A percentile compares a stretch with the other conserved stretches of the same genome.
These are phyloP conservation scores for Xylaria intraflava DNA, from an alignment of 495 filamentous ascomycete genomes.

Conservation along the genomic window DNA sequence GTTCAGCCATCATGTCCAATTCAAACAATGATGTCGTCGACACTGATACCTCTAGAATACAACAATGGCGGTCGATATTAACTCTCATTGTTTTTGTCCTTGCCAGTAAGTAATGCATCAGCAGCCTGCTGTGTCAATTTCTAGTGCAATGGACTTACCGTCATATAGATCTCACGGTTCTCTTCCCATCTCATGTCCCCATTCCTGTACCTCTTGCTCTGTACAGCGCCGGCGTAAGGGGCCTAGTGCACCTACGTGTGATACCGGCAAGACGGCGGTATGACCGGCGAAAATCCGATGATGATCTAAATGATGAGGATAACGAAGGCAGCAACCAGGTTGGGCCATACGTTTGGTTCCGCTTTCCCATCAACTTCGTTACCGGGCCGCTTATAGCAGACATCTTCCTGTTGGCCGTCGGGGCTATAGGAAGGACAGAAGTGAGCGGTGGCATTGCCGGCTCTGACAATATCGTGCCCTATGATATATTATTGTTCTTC, in stretches of 20 bases:
- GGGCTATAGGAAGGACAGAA: constrained; percentile 54
- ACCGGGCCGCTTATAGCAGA: constrained; percentile 60
- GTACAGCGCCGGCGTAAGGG: constrained; percentile 34
- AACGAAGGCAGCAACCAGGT: constrained; percentile 13
- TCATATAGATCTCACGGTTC: constrained; percentile 51
- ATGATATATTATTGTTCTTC: constrained; percentile 64
- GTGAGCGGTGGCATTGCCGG: constrained; percentile 57
- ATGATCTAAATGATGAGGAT: constrained; percentile 4
- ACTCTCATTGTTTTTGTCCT: constrained; percentile 57
- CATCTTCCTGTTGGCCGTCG: constrained; percentile 57
- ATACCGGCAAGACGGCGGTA: constrained; percentile 35
- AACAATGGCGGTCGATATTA: constrained; percentile 54
- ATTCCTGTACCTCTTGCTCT: constrained; percentile 47
- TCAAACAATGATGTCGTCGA: constrained; percentile 20
- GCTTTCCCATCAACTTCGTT: constrained; percentile 58
- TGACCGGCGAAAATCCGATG: constrained; percentile 4
- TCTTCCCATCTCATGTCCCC: constrained; percentile 58
- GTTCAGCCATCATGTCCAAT: constrained; percentile 31
- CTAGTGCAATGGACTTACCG: not conserved
- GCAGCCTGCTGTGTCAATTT: not conserved
- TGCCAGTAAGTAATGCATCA: constrained; percentile 48
- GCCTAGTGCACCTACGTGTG: constrained; percentile 41
- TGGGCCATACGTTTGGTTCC: constrained; percentile 37
- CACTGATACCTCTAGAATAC: constrained; percentile 47
- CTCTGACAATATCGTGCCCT: constrained; percentile 51